A percentile compares a stretch with the other conserved stretches of the same genome.
Conservation (phyloP, 345 rosid genomes). For the Eucalyptus cladocalyx region DNA sequence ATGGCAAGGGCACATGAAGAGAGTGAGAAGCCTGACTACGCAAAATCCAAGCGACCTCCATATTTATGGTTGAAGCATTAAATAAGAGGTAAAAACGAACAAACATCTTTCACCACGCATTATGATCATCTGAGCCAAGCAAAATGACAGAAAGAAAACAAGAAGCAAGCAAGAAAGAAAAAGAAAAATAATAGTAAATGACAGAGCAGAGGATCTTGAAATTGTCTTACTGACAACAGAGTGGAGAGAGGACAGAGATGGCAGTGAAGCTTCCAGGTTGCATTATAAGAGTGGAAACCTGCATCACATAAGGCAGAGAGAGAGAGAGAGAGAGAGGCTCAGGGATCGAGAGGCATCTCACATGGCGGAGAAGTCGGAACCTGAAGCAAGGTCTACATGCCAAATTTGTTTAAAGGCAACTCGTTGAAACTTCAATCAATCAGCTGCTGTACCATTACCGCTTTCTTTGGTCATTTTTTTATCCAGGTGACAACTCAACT, state of each 20-base stretch:
- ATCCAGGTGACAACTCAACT: neutral
- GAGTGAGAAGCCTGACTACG: neutral
- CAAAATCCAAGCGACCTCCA: neutral
- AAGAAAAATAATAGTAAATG: neutral
- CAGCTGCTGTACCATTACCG: neutral
- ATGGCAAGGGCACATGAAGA: neutral
- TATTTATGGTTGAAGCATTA: neutral
- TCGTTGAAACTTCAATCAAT: neutral
- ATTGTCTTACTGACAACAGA: neutral
- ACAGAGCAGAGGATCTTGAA: neutral
- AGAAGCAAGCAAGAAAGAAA: neutral
- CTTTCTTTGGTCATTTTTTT: neutral
- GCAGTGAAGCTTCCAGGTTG: neutral
- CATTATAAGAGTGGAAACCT: neutral
- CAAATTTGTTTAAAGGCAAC: conserved; percentile 7
- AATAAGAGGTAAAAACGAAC: neutral
- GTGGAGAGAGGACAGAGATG: neutral
- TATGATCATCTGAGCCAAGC: neutral
- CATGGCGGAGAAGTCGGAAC: conserved; percentile 30
- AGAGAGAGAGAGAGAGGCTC: conserved; percentile 14
- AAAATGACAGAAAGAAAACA: neutral
- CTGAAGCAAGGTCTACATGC: conserved; percentile 1
- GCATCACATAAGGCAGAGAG: neutral
- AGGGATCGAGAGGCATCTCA: conserved; percentile 36
- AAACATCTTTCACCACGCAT: neutral